A percentile compares a stretch with the other conserved stretches of the same genome.
phyloP scores from a whole-genome alignment of 106 monocot genomes.

The Dendrobium huoshanense region DNA sequence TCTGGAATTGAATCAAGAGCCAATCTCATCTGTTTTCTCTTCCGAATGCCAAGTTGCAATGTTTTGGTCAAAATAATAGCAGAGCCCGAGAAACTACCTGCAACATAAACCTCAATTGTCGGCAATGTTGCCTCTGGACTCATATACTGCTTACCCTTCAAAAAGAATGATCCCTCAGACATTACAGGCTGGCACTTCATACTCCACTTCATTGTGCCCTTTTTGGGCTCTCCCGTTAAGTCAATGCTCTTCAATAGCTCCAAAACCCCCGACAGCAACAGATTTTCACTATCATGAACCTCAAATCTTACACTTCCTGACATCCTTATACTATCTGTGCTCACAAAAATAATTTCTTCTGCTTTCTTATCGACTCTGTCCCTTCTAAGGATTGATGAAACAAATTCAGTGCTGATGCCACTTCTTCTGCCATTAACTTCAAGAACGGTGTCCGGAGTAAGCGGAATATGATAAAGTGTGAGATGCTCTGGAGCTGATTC shows the following conservation, averaged over 20 bases:
- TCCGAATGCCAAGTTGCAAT: slow-evolving; percentile 3
- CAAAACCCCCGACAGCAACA: slow-evolving; percentile 47
- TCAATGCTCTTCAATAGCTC: slow-evolving; percentile 25
- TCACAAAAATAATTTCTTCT: slow-evolving; percentile 63
- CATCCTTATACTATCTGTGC: slow-evolving; percentile 60
- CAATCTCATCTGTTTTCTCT: neutral
- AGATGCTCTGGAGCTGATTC: slow-evolving; percentile 40
- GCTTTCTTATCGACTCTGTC: slow-evolving; percentile 56
- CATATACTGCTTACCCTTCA: neutral
- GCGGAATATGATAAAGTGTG: slow-evolving; percentile 50
- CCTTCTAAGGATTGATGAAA: slow-evolving; percentile 48
- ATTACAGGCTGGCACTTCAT: slow-evolving; percentile 35
- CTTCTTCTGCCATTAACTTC: slow-evolving; percentile 55
- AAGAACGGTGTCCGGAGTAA: slow-evolving; percentile 19
- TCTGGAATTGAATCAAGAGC: slow-evolving; percentile 1
- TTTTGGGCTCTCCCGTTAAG: slow-evolving; percentile 18
- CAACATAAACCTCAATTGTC: slow-evolving; percentile 9
- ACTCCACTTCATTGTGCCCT: slow-evolving; percentile 35
- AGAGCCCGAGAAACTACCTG: slow-evolving; percentile 4
- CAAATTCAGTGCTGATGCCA: slow-evolving; percentile 24
- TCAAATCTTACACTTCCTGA: slow-evolving; percentile 71
- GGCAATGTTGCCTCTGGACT: slow-evolving; percentile 3
- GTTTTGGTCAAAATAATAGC: slow-evolving; percentile 8
- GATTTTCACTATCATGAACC: slow-evolving; percentile 41
- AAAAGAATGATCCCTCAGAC: neutral